Base-by-base conservation (phyloP, 2,329 filamentous ascomycete species). In the Claviceps humidiphila region DNA sequence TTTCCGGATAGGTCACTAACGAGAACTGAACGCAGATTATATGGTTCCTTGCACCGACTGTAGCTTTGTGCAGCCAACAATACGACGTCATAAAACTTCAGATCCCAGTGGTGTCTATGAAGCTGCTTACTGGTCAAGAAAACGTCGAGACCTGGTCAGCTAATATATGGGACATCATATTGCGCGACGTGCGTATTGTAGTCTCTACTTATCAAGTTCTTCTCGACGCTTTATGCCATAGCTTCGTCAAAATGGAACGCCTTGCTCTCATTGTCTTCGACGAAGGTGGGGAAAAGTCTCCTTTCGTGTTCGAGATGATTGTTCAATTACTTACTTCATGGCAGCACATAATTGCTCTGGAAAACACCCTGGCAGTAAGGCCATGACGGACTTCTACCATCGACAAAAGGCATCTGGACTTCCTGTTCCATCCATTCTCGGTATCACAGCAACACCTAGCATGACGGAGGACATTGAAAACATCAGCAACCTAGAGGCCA, bases 391-490 rank as follows among this genome's bases (percentile, higher is more conserved):
- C 34, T 84, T 85, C 58, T 95, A 94, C 60, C 77, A 81, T 55
- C 68, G 71, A 30, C 65, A 63, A 17, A 73, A 73, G 49, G 56
- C 51, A 0, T 56, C 52, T 2, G 72, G 71, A 0, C 54, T 64
- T 0, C 48, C 60, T 0, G 65, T 80, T 1, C 89, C 89, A 0
- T 72, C 74, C 20, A 83, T 95, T 30, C 71, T 95, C 5, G 89
- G 89, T 0, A 71, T 95, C 24, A 90, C 85, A 6, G 89, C 89
- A 1, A 94, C 86, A 55, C 89, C 89, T 0, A 76, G 87, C 3
- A 80, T 84, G 57, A 78, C 73, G 52, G 79, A 76, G 1, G 75
- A 75, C 16, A 63, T 74, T 1, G 66, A 70, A 1, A 75, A 75
- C 39, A 71, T 91, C 14, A 68, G 77, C 64, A 63, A 65, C 4